Conservation (phyloP, 1,284 basidiomycete species). For the Ustilago esculenta region DNA sequence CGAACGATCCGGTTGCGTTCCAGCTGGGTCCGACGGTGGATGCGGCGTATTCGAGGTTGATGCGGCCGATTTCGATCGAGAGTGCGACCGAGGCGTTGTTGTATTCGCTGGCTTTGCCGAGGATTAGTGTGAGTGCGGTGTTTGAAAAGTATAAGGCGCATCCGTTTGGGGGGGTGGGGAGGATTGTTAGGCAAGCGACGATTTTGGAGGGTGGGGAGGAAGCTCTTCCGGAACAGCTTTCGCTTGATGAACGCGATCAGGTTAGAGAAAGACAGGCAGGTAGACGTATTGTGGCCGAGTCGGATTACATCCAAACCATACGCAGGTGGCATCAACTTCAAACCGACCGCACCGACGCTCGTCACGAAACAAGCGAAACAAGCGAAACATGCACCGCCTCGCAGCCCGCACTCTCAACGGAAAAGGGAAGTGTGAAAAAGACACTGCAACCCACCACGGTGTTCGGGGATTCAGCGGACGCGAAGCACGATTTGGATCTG, state of each 20-base stretch:
- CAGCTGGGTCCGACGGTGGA: conserved; percentile 67
- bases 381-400: too few species aligned
- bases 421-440: conserved; percentile 22
- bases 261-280: conserved; percentile 13
- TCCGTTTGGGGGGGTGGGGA: conserved; percentile 45
- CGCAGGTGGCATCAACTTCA: conserved; percentile 40
- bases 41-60: conserved; percentile 63
- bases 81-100: conserved; percentile 62
- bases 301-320: conserved; percentile 38
- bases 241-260: conserved; percentile 8
- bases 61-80: conserved; percentile 67
- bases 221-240: conserved; percentile 12
- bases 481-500: conserved; percentile 19
- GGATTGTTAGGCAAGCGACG: conserved; percentile 16
- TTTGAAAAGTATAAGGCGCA: conserved; percentile 57
- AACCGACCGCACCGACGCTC: too few species aligned
- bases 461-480: conserved; percentile 6
- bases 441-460: conserved; percentile 7
- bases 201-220: conserved; percentile 11
- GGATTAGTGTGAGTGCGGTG: conserved; percentile 61
- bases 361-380: too few species aligned
- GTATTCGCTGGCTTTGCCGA: conserved; percentile 59
- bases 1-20: conserved; percentile 68
- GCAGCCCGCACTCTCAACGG: conserved; percentile 7
- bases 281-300: conserved; percentile 15